Percentiles rank a stretch among this genome's conserved stretches.
Conservation (phyloP, 345 rosid genomes). For the Camelina laxa region DNA sequence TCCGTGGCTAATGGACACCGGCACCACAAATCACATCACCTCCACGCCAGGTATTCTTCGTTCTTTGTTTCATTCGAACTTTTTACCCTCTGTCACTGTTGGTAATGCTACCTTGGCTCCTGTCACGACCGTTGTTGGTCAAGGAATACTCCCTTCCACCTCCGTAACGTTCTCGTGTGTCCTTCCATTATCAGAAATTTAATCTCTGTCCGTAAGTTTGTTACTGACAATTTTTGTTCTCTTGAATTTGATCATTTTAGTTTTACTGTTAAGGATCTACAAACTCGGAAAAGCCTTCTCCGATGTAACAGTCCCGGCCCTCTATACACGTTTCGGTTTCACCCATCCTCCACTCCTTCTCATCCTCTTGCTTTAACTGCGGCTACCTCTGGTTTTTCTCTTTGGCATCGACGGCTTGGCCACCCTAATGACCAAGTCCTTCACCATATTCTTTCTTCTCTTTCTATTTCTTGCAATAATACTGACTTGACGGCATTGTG, state of each 20-base stretch:
- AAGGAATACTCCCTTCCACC: not conserved
- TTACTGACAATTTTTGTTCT: not conserved
- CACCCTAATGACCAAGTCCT: not conserved
- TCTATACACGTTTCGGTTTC: no score
- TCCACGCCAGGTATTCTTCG: not conserved
- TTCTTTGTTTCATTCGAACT: not conserved
- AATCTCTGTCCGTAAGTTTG: not conserved
- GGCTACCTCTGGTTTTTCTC: not conserved
- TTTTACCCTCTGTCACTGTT: not conserved
- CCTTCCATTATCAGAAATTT: not conserved
- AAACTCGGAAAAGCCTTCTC: not conserved
- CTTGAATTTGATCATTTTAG: not conserved
- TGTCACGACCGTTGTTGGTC: not conserved
- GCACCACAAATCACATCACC: not conserved
- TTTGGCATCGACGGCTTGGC: not conserved
- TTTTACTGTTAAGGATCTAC: not conserved
- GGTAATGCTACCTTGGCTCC: not conserved
- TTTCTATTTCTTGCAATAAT: no score
- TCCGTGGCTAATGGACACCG: not conserved
- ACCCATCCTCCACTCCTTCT: no score
- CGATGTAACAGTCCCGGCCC: not conserved
- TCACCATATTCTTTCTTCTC: not conserved
- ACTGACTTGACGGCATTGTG: not conserved
- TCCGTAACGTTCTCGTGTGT: not conserved
- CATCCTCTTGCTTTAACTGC: not conserved